phyloP scores from a whole-genome alignment of 2,329 filamentous ascomycete species.

The Alternaria solani region DNA sequence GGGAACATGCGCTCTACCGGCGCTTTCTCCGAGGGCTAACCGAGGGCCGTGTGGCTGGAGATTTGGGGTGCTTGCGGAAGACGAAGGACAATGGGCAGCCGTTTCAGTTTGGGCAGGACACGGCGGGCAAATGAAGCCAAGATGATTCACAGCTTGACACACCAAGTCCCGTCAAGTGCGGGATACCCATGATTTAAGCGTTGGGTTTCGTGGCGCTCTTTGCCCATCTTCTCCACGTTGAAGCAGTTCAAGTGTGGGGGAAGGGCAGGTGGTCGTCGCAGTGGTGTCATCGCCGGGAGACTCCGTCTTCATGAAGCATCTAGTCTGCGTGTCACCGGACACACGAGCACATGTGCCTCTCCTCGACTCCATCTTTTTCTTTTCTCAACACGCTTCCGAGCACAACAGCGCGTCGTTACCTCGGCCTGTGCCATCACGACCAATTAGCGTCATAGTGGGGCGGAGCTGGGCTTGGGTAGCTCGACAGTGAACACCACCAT shows the following conservation, averaged over 20 bases:
- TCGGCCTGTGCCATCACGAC: slow-evolving; percentile 37
- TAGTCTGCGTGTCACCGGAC: slow-evolving; percentile 3
- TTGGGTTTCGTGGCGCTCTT: slow-evolving; percentile 22
- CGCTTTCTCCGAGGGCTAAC: slow-evolving; percentile 19
- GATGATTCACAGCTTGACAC: slow-evolving; percentile 13
- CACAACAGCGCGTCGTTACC: slow-evolving; percentile 27
- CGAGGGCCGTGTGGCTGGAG: slow-evolving; percentile 36
- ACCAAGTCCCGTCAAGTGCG: slow-evolving; percentile 28
- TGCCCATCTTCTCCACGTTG: slow-evolving; percentile 37
- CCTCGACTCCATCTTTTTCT: slow-evolving; percentile 4
- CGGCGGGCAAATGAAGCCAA: slow-evolving; percentile 13
- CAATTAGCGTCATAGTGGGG: slow-evolving; percentile 48
- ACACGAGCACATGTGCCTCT: slow-evolving; percentile 5
- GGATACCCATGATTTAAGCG: slow-evolving; percentile 8
- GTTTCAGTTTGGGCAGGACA: neutral
- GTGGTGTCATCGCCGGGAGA: slow-evolving; percentile 25
- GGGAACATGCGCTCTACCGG: slow-evolving; percentile 23
- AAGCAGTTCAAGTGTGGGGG: slow-evolving; percentile 44
- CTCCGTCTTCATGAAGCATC: slow-evolving; percentile 19
- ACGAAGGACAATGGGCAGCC: slow-evolving; percentile 6
- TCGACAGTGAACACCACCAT: slow-evolving; percentile 18
- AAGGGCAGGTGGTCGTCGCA: slow-evolving; percentile 23
- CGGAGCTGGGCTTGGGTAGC: slow-evolving; percentile 25
- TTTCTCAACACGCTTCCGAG: slow-evolving; percentile 9
- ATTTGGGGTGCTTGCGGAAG: slow-evolving; percentile 19